Evolutionary conservation across 805 yeast genomes (phyloP).

Genomic region (Yarrowia sp.): DNA sequence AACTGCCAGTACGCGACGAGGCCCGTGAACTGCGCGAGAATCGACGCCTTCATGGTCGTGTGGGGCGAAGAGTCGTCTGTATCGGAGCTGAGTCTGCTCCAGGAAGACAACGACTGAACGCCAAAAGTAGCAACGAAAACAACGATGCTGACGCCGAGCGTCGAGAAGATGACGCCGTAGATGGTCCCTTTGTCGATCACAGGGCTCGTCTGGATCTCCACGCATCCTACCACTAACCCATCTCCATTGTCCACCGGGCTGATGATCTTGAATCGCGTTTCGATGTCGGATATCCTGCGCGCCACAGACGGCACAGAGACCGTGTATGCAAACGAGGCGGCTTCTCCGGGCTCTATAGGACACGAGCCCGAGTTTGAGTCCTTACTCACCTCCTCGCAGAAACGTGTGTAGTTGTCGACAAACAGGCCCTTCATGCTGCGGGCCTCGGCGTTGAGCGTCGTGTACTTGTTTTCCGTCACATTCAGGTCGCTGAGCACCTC

Average conservation of each 20-base stretch:
- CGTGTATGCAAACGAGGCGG: conserved; percentile 30
- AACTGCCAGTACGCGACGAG: conserved; percentile 54
- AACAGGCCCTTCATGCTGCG: conserved; percentile 1
- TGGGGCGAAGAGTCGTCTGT: neutral
- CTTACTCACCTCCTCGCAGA: conserved; percentile 32
- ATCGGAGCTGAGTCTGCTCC: neutral
- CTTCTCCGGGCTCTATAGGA: conserved; percentile 33
- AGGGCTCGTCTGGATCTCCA: conserved; percentile 50
- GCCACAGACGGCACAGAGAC: conserved; percentile 29
- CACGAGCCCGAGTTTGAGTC: conserved; percentile 29
- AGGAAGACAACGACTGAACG: neutral
- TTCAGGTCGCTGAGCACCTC: conserved; percentile 30
- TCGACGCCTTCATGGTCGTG: conserved; percentile 28
- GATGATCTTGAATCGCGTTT: neutral
- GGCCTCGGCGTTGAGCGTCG: conserved; percentile 33
- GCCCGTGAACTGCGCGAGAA: conserved; percentile 44
- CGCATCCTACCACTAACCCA: conserved; percentile 47
- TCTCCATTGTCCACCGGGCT: conserved; percentile 35
- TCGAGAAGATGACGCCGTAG: conserved; percentile 42
- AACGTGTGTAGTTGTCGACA: conserved; percentile 32
- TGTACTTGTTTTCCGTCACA: conserved; percentile 32
- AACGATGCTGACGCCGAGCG: conserved; percentile 45
- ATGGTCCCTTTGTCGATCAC: conserved; percentile 43
- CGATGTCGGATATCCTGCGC: conserved; percentile 29
- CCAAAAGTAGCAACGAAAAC: neutral